A percentile compares a stretch with the other conserved stretches of the same genome.
Conservation (phyloP, 73 alveolate species). For the Paramecium bursaria region DNA sequence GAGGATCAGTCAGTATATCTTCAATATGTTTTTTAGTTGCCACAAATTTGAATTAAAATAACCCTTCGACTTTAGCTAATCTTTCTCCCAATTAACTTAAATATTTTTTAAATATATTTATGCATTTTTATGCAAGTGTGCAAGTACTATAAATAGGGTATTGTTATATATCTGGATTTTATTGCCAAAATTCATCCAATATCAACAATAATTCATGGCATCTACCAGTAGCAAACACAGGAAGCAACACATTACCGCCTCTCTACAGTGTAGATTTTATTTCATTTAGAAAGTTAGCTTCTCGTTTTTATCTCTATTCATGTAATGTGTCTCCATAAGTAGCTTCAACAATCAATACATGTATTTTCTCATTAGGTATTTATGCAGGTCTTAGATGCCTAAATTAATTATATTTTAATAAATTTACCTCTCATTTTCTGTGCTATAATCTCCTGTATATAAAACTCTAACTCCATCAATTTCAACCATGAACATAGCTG, state of each 20-base stretch:
- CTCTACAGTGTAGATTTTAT: slow-evolving; percentile 95
- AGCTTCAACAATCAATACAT: slow-evolving; percentile 97
- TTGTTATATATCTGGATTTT: slow-evolving; percentile 79
- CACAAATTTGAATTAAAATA: slow-evolving; percentile 82
- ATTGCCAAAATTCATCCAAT: slow-evolving; percentile 97
- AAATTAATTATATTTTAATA: background rate
- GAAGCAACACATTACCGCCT: slow-evolving; percentile 98
- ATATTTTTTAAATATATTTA: slow-evolving; percentile 92
- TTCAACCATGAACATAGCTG: slow-evolving; percentile 99
- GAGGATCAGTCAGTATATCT: slow-evolving; percentile 43
- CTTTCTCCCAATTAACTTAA: slow-evolving; percentile 95
- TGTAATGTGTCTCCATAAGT: slow-evolving; percentile 99
- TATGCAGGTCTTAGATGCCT: slow-evolving; percentile 99
- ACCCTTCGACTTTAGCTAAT: slow-evolving; percentile 87
- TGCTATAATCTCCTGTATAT: slow-evolving; percentile 99
- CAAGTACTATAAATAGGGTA: slow-evolving; percentile 94
- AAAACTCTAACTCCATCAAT: slow-evolving; percentile 98
- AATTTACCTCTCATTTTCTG: slow-evolving; percentile 92
- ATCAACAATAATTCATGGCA: slow-evolving; percentile 97
- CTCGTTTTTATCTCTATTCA: slow-evolving; percentile 97
- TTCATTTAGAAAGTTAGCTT: slow-evolving; percentile 89
- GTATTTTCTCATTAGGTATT: slow-evolving; percentile 96
- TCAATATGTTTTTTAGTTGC: slow-evolving; percentile 48
- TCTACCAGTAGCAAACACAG: slow-evolving; percentile 99
- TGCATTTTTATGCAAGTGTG: slow-evolving; percentile 93